phyloP scores from a whole-genome alignment of 176 grass and related monocot species.

The Echinochloa phyllopogon region DNA sequence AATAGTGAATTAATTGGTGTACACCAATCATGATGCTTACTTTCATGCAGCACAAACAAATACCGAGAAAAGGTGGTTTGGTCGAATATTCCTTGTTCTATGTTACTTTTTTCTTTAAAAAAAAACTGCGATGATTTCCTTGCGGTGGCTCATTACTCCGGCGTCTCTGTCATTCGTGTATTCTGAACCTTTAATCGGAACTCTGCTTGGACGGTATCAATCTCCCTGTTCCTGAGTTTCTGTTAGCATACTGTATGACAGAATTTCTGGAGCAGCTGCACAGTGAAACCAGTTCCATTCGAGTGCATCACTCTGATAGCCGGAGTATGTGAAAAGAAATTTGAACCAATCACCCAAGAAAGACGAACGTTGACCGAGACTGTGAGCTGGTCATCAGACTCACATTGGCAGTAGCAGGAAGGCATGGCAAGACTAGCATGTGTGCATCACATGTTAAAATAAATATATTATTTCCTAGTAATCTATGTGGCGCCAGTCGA shows the following conservation, averaged over 20 bases:
- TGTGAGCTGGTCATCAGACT: background rate
- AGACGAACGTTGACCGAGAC: conserved; percentile 15
- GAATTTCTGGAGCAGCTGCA: background rate
- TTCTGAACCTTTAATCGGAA: background rate
- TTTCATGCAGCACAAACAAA: background rate
- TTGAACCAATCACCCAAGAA: conserved; percentile 3
- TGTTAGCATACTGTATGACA: background rate
- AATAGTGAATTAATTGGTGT: background rate
- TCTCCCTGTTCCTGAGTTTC: background rate
- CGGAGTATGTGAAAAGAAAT: background rate
- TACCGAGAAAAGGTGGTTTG: background rate
- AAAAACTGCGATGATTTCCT: background rate
- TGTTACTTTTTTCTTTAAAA: background rate
- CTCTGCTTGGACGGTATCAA: background rate
- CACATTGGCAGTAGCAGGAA: background rate
- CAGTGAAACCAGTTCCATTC: background rate
- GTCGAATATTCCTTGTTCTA: background rate
- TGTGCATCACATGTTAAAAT: conserved; percentile 14
- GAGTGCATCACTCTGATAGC: background rate
- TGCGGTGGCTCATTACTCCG: background rate
- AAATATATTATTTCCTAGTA: background rate
- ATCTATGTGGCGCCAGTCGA: conserved; percentile 17
- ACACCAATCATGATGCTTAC: background rate
- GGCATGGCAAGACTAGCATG: conserved; percentile 2
- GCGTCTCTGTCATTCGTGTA: background rate